Base-by-base conservation (phyloP, 78 protist genomes). In the Emiliania huxleyi region DNA sequence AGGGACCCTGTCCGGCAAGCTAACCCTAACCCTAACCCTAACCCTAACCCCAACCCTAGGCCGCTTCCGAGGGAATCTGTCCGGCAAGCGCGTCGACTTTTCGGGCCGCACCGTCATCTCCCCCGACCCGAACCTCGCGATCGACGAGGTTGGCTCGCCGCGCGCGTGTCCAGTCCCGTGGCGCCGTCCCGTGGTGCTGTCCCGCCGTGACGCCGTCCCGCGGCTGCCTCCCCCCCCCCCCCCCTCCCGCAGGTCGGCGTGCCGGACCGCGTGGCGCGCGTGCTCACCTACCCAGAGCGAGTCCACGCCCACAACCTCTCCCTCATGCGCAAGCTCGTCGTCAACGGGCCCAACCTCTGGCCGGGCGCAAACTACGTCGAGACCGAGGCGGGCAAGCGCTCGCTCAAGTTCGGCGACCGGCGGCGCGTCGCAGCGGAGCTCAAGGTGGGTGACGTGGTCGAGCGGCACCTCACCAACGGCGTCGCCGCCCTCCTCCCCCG, bases 31-130 rank as follows among this genome's bases (percentile, higher is more conserved):
- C n/a, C n/a, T n/a, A n/a, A n/a, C n/a, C n/a, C n/a, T n/a, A n/a
- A n/a, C n/a, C n/a, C n/a, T n/a, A n/a, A n/a, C n/a, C n/a, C n/a
- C n/a, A n/a, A n/a, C n/a, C n/a, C n/a, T n/a, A n/a, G n/a, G n/a
- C n/a, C 90, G 55, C 49, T 85, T 85, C 33, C 48, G 99, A 6
- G 99, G 99, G 42, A 93, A 93, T 90, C 94, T 96, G 33, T 69
- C 98, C 15, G 99, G 99, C 55, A 99, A 99, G 95, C 99, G 99
- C 44, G 99, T 98, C 40, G 99, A 99, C 89, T 99, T 99, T 92
- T 96, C 98, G 12, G 98, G 98, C 5, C 97, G 99, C 46, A 98
- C 99, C 1, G 99, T 99, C 71, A 99, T 99, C 91, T 96, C 99
- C 15, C 99, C 99, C 3, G 99, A 99, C 93, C 99, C 99, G 26